Percentiles rank a stretch among this genome's conserved stretches.
These are phyloP conservation scores for Ochetophila trinervis DNA, from an alignment of 306 rosid genomes.

Conservation along the genomic window DNA sequence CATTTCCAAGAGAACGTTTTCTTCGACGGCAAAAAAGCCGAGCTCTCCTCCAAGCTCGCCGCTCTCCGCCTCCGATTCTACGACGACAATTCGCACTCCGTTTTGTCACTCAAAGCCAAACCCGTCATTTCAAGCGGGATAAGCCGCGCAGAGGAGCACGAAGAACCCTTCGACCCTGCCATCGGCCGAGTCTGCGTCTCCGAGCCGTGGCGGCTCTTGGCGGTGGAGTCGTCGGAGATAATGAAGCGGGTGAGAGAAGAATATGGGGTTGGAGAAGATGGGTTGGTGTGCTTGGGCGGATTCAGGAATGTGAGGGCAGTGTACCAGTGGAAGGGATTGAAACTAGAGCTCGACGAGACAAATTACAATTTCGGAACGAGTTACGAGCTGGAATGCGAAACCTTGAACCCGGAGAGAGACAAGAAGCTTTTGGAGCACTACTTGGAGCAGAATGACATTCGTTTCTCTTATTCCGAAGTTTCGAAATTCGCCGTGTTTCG, in stretches of 20 bases:
- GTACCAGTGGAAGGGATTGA: conserved; percentile 52
- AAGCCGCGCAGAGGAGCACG: conserved; percentile 48
- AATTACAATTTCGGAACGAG: conserved; percentile 54
- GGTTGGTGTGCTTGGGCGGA: conserved; percentile 51
- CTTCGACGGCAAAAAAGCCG: conserved; percentile 49
- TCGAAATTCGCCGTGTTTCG: conserved; percentile 44
- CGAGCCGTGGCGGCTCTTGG: conserved; percentile 51
- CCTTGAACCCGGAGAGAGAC: conserved; percentile 35
- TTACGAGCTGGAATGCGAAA: conserved; percentile 65
- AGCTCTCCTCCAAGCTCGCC: conserved; percentile 54
- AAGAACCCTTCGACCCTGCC: conserved; percentile 47
- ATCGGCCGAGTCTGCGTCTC: conserved; percentile 48
- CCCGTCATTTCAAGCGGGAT: conserved; percentile 42
- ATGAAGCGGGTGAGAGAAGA: conserved; percentile 39
- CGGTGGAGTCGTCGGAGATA: conserved; percentile 24
- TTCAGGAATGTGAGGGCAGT: conserved; percentile 56
- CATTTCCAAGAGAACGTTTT: conserved; percentile 54
- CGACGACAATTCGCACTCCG: conserved; percentile 24
- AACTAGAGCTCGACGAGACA: conserved; percentile 54
- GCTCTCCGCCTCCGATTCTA: conserved; percentile 57
- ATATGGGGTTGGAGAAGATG: conserved; percentile 22
- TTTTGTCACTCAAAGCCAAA: conserved; percentile 50
- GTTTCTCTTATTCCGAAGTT: conserved; percentile 37
- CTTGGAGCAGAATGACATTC: conserved; percentile 39
- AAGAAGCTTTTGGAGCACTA: conserved; percentile 38